Base-by-base conservation (phyloP, 768 basidiomycete genomes). In the Leccinum broughii region DNA sequence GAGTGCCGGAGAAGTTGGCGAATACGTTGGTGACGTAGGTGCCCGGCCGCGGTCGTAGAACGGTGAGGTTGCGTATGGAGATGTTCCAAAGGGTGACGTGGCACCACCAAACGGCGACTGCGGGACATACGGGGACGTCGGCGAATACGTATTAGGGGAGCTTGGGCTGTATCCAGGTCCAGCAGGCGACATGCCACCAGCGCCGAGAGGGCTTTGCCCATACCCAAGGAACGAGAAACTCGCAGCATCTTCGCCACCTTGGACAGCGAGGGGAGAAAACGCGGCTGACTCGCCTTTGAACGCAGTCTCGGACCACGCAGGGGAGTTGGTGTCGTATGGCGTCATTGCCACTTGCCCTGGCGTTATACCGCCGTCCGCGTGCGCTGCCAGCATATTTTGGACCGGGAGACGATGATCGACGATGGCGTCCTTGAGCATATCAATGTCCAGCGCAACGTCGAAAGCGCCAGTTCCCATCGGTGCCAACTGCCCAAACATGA, bases 401-500 rank as follows among this genome's bases (percentile, higher is more conserved):
- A 92, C 89, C 0, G 93, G 93, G 17, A 97, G 80, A 26, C 95
- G 90, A 70, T 96, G 94, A 73, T 99, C 97, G 54, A 98, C 91
- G 57, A 98, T 94, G 44, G 97, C 95, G 60, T 98, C 96, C 81
- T 97, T 97, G 68, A 99, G 81, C 94, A 98, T 96, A 66, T 95
- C 92, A 68, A 98, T 92, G 74, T 99, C 97, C 53, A 99, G 83
- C 0, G 93, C 89, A 54, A 99, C 92, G 53, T 98, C 96, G 70
- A 96, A 98, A 8, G 93, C 85, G 14, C 97, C 97, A 0, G 97
- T 98, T 55, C 97, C 97, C 95, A 99, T 98, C 1, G 95, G 95
- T n/a, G 96, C 95, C 85, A 98, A 91, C 77, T 98, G 97, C 17
- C 97, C 97, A 67, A 99, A 93, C 83, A 99, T 87, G 46, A 99